These are phyloP conservation scores for Cladosporium sp. DNA, from an alignment of 2,329 filamentous ascomycete species.

Conservation along the genomic window DNA sequence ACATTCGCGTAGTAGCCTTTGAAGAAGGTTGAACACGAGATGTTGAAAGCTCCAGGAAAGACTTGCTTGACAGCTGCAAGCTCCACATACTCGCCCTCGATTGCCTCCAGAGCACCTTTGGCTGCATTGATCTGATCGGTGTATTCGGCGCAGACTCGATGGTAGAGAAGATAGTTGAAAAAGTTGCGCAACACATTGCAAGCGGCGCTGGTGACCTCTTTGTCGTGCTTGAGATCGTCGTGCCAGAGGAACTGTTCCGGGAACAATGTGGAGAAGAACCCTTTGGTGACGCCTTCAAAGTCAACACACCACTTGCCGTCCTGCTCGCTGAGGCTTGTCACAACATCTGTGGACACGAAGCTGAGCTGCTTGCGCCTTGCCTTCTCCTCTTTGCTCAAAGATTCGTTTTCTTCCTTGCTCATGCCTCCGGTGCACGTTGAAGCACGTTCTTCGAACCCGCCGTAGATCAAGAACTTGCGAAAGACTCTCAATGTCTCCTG, in stretches of 20 bases:
- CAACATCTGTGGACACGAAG: constrained; percentile 48
- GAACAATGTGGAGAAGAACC: constrained; percentile 55
- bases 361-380: constrained; percentile 50
- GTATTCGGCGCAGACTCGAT: constrained; percentile 84
- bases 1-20: constrained; percentile 48
- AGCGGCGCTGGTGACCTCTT: constrained; percentile 52
- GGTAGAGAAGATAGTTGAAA: constrained; percentile 78
- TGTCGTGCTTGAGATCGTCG: constrained; percentile 29
- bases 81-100: constrained; percentile 62
- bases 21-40: constrained; percentile 67
- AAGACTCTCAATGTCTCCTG: constrained; percentile 61
- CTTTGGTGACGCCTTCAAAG: constrained; percentile 71
- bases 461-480: constrained; percentile 74
- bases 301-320: constrained; percentile 67
- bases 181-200: constrained; percentile 76
- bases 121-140: constrained; percentile 62
- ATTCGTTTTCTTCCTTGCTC: constrained; percentile 23
- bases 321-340: constrained; percentile 41
- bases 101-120: constrained; percentile 61
- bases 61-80: constrained; percentile 47
- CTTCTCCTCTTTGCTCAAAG: constrained; percentile 56
- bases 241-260: constrained; percentile 52
- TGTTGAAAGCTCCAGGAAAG: constrained; percentile 73
- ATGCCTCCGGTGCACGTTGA: constrained; percentile 58
- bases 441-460: constrained; percentile 65